Evolutionary conservation across 192 early-diverging fungal species (phyloP).

Genomic region (Paraglomus brasilianum): DNA sequence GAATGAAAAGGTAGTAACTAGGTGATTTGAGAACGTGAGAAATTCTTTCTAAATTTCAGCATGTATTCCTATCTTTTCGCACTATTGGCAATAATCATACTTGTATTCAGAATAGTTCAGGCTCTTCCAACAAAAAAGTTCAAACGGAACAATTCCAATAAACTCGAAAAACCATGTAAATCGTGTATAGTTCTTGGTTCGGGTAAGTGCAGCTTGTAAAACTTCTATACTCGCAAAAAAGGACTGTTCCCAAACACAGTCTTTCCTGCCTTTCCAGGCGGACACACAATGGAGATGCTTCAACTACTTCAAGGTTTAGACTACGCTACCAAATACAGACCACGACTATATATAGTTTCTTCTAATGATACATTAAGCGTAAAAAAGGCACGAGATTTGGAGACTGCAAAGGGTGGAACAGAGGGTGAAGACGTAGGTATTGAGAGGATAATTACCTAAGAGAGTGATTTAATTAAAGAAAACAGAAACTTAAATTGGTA

Average conservation of each 20-base stretch:
- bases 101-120: neutral
- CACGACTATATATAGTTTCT: conserved; percentile 73
- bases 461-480: neutral
- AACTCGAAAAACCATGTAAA: conserved; percentile 33
- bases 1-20: too few relatives aligned
- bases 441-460: neutral
- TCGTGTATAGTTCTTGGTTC: conserved; percentile 43
- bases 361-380: conserved; percentile 61
- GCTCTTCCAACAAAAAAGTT: neutral
- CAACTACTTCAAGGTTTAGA: conserved; percentile 66
- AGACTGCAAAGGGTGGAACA: conserved; percentile 32
- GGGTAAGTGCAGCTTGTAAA: conserved; percentile 7
- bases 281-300: conserved; percentile 93
- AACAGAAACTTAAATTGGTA: neutral
- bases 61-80: conserved; percentile 20
- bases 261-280: conserved; percentile 55
- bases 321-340: conserved; percentile 50
- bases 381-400: conserved; percentile 52
- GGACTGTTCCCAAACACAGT: conserved; percentile 25
- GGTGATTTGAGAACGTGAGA: too few relatives aligned
- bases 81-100: conserved; percentile 26
- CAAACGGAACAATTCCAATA: neutral
- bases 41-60: too few relatives aligned
- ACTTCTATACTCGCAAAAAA: neutral
- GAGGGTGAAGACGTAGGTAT: conserved; percentile 25